phyloP scores from a whole-genome alignment of 1,284 basidiomycete species.

The Megacollybia platyphylla region DNA sequence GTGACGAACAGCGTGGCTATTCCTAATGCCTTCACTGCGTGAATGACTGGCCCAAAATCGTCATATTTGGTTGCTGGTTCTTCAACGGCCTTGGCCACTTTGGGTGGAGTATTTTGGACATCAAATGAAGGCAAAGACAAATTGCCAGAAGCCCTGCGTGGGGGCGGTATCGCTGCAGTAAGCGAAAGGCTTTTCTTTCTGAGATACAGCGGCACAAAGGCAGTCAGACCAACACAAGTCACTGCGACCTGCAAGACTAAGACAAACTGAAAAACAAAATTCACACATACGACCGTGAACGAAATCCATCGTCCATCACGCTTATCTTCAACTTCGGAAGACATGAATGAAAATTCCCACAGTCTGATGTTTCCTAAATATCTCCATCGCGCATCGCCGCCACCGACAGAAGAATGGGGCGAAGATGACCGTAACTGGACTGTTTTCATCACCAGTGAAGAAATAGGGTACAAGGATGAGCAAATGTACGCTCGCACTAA shows the following conservation, averaged over 20 bases:
- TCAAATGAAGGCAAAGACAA: background rate
- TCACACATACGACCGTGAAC: background rate
- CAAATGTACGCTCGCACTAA: no score
- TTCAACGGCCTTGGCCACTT: background rate
- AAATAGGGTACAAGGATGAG: no score
- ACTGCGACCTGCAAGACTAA: background rate
- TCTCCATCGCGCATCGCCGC: no score
- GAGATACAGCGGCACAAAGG: background rate
- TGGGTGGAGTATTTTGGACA: background rate
- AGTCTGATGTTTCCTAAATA: no score
- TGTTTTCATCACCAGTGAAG: no score
- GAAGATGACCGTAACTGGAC: no score
- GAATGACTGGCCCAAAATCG: conserved; percentile 19
- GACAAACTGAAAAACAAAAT: background rate
- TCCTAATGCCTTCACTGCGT: conserved; percentile 24
- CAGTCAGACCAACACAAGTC: background rate
- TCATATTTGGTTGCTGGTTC: conserved; percentile 8
- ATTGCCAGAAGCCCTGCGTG: background rate
- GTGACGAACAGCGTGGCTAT: conserved; percentile 26
- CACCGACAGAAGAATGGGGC: no score
- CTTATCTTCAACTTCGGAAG: no score
- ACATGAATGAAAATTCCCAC: no score
- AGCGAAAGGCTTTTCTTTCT: background rate
- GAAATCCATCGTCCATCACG: background rate
- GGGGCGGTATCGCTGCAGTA: background rate